phyloP scores from a whole-genome alignment of 257 asterid genomes.

The Ballota nigra region DNA sequence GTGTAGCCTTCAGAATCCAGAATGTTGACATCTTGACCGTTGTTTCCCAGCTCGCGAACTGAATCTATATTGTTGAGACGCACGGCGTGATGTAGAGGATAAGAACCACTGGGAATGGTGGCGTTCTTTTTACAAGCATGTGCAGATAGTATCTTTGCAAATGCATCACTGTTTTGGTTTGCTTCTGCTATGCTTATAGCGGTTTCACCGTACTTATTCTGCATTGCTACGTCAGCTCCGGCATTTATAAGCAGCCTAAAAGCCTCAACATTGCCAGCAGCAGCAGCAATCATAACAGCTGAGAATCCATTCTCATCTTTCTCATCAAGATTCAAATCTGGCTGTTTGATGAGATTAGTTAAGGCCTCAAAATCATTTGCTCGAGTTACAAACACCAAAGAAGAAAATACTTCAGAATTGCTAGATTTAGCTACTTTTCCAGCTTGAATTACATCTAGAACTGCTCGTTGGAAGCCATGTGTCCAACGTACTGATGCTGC shows the following conservation, averaged over 20 bases:
- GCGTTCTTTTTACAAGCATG: slow-evolving; percentile 26
- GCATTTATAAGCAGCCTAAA: slow-evolving; percentile 51
- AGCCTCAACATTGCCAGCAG: slow-evolving; percentile 50
- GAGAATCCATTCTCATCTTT: slow-evolving; percentile 54
- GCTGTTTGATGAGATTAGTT: slow-evolving; percentile 38
- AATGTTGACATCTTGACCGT: slow-evolving; percentile 32
- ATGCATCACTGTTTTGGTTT: slow-evolving; percentile 50
- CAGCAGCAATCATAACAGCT: slow-evolving; percentile 62
- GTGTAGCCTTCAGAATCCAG: slow-evolving; percentile 55
- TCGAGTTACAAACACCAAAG: slow-evolving; percentile 43
- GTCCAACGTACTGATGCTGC: slow-evolving; percentile 49
- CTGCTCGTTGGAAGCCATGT: slow-evolving; percentile 43
- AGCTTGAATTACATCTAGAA: slow-evolving; percentile 43
- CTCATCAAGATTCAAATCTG: slow-evolving; percentile 47
- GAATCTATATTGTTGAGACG: slow-evolving; percentile 31
- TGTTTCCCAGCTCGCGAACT: slow-evolving; percentile 26
- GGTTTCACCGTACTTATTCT: slow-evolving; percentile 51
- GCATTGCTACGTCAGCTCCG: slow-evolving; percentile 47
- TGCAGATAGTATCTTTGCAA: slow-evolving; percentile 41
- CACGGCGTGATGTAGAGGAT: slow-evolving; percentile 44
- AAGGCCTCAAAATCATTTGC: slow-evolving; percentile 55
- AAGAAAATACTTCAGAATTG: slow-evolving; percentile 43
- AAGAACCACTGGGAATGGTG: slow-evolving; percentile 18
- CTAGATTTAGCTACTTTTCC: slow-evolving; percentile 48
- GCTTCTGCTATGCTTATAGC: slow-evolving; percentile 49